These are phyloP conservation scores for Vaccinium vitisidaea DNA, from an alignment of 148 eudicot genomes.

Conservation along the genomic window DNA sequence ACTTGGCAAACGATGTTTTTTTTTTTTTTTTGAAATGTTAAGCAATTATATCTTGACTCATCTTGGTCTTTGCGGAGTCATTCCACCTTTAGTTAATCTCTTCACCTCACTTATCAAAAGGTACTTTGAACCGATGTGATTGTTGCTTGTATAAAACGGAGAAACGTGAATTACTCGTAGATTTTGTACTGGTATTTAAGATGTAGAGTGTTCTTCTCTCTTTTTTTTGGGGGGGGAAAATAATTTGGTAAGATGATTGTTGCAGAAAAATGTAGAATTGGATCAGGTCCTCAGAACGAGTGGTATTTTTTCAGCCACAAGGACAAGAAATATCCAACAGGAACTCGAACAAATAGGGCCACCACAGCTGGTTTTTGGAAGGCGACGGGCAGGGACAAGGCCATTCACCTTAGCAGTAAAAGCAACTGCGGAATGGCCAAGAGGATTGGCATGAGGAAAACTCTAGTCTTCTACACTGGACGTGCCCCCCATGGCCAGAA, in stretches of 20 bases:
- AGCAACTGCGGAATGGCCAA: conserved; percentile 18
- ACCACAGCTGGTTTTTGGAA: conserved; percentile 93
- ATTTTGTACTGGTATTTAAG: neutral
- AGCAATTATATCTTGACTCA: neutral
- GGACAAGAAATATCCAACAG: conserved; percentile 91
- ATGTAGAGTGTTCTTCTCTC: neutral
- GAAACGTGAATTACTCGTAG: neutral
- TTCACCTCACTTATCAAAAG: neutral
- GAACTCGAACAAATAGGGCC: conserved; percentile 89
- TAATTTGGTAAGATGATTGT: neutral
- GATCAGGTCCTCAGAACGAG: conserved; percentile 82
- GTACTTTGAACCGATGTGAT: neutral
- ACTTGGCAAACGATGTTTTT: neutral
- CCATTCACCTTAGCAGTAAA: conserved; percentile 53
- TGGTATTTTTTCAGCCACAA: conserved; percentile 98
- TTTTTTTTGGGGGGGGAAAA: neutral
- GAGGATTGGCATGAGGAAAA: conserved; percentile 89
- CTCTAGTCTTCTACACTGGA: conserved; percentile 85
- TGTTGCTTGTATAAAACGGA: neutral
- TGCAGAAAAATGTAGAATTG: conserved; percentile 86
- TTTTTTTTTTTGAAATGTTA: neutral
- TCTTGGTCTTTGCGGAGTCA: neutral
- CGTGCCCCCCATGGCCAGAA: conserved; percentile 96
- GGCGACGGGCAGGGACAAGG: conserved; percentile 93
- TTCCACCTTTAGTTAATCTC: neutral